Evolutionary conservation across 805 yeast genomes (phyloP), one percentile per base, ranked within the genome.

Genomic region (Yamadazyma sp.): DNA sequence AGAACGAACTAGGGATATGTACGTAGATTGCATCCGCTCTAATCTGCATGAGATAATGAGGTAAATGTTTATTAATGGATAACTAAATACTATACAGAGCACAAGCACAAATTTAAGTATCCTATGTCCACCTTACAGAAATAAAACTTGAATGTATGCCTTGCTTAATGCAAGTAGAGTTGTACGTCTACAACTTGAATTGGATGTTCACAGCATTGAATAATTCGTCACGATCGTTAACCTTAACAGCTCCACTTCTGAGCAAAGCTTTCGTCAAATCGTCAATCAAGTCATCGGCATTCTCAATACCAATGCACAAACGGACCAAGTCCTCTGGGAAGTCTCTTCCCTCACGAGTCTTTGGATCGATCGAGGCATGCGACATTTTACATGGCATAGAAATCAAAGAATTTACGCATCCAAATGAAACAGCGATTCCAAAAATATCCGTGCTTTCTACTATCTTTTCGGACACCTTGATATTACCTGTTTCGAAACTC

Each of bases 301-400:
- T 80, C 58, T 90, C 98, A 45, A 90, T 90, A 42, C 98, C 98
- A 35, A 90, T 82, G 58, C 96, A 90, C 39, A 90, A 72, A 53
- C 98, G 75, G 50, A 90, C 80, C 54, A 90, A 71, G 57, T 91
- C 97, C 61, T 90, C 97, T 2, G 96, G 96, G 64, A 90, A 80
- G 30, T 81, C 88, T 59, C 98, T 79, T 59, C 84, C 95, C 33
- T 80, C 81, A 60, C 97, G 79, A 3, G 87, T 81, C 54, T 85
- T 78, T 17, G 89, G 83, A 50, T 89, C 96, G 45, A 90, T 90
- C 3, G 96, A 83, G n/a, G 97, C 97, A 57, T 90, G 98, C 5
- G 96, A 86, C 97, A 90, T 90, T 60, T 78, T 77, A 61, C 97
- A 87, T 11, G 98, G 98, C 81, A 90, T 77, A 26, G 96, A 87